phyloP scores from a whole-genome alignment of 768 basidiomycete species.

The Hygrophoropsis aurantiaca region DNA sequence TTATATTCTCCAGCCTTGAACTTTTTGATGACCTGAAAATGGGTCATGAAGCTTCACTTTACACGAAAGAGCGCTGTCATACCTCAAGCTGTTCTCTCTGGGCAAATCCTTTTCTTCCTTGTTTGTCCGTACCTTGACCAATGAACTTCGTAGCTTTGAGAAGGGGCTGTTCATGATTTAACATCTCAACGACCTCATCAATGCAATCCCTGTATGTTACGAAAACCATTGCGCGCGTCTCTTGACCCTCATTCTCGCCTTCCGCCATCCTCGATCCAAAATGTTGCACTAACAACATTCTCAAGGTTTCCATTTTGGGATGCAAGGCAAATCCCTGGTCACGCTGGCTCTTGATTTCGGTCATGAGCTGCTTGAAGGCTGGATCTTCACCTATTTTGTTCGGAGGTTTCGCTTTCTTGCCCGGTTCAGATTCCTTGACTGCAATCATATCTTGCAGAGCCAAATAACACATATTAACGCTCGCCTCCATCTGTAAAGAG shows the following conservation, averaged over 20 bases:
- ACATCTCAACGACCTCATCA: conserved; percentile 81
- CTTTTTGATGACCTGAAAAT: conserved; percentile 69
- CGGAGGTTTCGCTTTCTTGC: conserved; percentile 36
- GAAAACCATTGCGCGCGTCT: conserved; percentile 90
- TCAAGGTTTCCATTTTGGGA: conserved; percentile 90
- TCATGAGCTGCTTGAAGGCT: conserved; percentile 63
- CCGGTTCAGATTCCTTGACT: conserved; percentile 31
- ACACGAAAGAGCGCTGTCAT: conserved; percentile 14
- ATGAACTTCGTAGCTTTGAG: conserved; percentile 85
- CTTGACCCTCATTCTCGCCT: conserved; percentile 39
- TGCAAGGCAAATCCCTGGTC: conserved; percentile 62
- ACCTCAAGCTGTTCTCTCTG: conserved; percentile 94
- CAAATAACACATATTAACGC: conserved; percentile 74
- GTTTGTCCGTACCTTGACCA: conserved; percentile 84
- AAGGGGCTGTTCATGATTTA: conserved; percentile 75
- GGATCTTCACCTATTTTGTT: conserved; percentile 48
- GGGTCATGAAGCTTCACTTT: conserved; percentile 6
- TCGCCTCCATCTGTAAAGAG: conserved; percentile 70
- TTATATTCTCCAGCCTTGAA: conserved; percentile 91
- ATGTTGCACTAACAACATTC: conserved; percentile 72
- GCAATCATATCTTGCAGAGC: conserved; percentile 52
- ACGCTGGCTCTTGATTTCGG: conserved; percentile 63
- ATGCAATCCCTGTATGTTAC: conserved; percentile 88
- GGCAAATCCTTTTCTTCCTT: conserved; percentile 82
- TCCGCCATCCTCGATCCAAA: conserved; percentile 51